A percentile compares a stretch with the other conserved stretches of the same genome.
Conservation (phyloP, 2,329 filamentous ascomycete genomes). For the Pseudogymnoascus sp. region DNA sequence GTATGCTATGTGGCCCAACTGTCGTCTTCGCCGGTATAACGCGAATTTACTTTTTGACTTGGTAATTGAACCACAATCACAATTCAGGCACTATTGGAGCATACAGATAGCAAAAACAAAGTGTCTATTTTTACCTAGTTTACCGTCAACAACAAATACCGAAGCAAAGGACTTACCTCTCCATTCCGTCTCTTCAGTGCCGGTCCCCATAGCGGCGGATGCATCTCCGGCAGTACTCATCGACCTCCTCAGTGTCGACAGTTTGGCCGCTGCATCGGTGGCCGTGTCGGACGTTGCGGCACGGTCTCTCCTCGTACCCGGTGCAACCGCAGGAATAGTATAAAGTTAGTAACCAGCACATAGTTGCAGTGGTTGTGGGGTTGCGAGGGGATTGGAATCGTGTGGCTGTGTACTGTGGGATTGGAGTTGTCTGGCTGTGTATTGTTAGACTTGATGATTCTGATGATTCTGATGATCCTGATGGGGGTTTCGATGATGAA, state of each 20-base stretch:
- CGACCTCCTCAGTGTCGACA: neutral
- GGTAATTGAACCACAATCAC: neutral
- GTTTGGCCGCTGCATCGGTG: neutral
- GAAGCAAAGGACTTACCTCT: neutral
- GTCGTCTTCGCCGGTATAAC: neutral
- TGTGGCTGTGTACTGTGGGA: neutral
- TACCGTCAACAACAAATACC: neutral
- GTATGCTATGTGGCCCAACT: neutral
- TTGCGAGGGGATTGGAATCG: neutral
- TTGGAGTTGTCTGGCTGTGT: neutral
- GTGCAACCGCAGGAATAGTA: neutral
- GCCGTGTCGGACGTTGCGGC: neutral
- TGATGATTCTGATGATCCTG: neutral
- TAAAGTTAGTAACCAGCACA: neutral
- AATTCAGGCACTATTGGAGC: neutral
- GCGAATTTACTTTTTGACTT: neutral
- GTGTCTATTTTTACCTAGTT: neutral
- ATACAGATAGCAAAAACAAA: neutral
- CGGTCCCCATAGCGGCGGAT: neutral
- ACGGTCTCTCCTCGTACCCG: neutral
- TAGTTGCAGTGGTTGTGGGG: neutral
- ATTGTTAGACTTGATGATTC: neutral
- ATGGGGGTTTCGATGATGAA: neutral
- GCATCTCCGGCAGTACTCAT: neutral
- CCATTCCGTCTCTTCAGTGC: neutral